Evolutionary conservation across 1,284 basidiomycete species (phyloP).

Genomic region (Spongiforma sp.): DNA sequence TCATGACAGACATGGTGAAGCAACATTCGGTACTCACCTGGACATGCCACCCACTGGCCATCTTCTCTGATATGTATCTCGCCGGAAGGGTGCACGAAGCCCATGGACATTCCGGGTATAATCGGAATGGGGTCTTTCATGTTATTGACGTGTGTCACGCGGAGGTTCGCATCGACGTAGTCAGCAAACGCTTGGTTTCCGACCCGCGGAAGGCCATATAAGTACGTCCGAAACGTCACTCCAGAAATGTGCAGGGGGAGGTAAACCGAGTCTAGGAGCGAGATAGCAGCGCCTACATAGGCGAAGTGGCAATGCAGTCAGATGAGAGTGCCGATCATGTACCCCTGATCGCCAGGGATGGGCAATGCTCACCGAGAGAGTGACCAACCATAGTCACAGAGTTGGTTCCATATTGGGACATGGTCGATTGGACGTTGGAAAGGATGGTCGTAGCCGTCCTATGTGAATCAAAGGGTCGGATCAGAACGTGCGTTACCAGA

Average conservation of each 20-base stretch:
- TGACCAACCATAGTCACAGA: slow-evolving; percentile 60
- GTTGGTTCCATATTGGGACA: slow-evolving; percentile 45
- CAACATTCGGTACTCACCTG: slow-evolving; percentile 37
- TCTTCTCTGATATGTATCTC: slow-evolving; percentile 62
- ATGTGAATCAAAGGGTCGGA: not conserved
- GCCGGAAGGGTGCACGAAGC: slow-evolving; percentile 59
- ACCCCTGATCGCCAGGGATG: not conserved
- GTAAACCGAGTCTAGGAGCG: slow-evolving; percentile 53
- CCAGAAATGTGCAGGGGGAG: slow-evolving; percentile 44
- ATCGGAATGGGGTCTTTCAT: slow-evolving; percentile 55
- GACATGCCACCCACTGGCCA: slow-evolving; percentile 52
- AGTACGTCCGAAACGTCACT: slow-evolving; percentile 42
- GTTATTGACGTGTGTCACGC: slow-evolving; percentile 58
- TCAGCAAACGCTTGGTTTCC: slow-evolving; percentile 68
- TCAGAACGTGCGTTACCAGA: slow-evolving; percentile 5
- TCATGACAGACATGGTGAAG: not conserved
- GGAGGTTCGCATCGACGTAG: slow-evolving; percentile 55
- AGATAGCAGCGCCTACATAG: slow-evolving; percentile 54
- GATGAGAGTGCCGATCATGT: not conserved
- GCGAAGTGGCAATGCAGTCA: not conserved
- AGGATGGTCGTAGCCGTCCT: slow-evolving; percentile 58
- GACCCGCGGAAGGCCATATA: slow-evolving; percentile 67
- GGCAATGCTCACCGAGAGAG: slow-evolving; percentile 50
- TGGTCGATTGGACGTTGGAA: slow-evolving; percentile 49
- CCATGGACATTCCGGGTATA: slow-evolving; percentile 54